These are phyloP conservation scores for Cryptosporidium ubiquitum DNA, from an alignment of 169 alveolate species.

Conservation along the genomic window DNA sequence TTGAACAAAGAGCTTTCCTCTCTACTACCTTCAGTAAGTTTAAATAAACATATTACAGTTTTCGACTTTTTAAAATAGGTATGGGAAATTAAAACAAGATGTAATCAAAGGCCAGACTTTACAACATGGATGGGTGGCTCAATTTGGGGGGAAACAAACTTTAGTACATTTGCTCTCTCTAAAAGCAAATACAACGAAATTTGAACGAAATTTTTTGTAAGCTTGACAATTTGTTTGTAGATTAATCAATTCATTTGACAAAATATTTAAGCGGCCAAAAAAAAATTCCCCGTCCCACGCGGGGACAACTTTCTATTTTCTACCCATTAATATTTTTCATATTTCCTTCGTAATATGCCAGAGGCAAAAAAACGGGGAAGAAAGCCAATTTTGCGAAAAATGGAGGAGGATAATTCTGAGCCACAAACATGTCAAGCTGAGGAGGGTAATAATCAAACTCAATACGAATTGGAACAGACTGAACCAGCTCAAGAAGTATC, in stretches of 20 bases:
- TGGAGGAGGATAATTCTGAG: slow-evolving; percentile 71
- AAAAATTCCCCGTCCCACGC: slow-evolving; percentile 69
- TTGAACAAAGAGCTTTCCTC: slow-evolving; percentile 5
- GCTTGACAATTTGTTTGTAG: background rate
- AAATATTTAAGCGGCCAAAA: slow-evolving; percentile 12
- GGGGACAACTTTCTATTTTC: slow-evolving; percentile 23
- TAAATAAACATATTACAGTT: background rate
- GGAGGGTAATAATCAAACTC: background rate
- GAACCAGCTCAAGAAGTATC: slow-evolving; percentile 31
- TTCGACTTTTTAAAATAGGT: background rate
- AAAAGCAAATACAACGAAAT: slow-evolving; percentile 16
- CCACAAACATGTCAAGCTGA: slow-evolving; percentile 29
- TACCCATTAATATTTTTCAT: slow-evolving; percentile 18
- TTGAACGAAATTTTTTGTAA: background rate
- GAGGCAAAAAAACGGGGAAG: slow-evolving; percentile 75
- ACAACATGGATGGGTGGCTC: slow-evolving; percentile 68
- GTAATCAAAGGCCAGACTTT: slow-evolving; percentile 25
- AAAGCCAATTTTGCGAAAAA: slow-evolving; percentile 44
- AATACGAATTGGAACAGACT: slow-evolving; percentile 15
- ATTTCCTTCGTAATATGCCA: slow-evolving; percentile 73
- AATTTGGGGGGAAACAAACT: slow-evolving; percentile 47
- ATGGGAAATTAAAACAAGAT: slow-evolving; percentile 30
- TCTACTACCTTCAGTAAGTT: slow-evolving; percentile 61
- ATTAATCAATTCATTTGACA: background rate
- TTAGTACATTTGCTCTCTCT: slow-evolving; percentile 7